Percentiles rank a stretch among this genome's conserved stretches.
Evolutionary conservation across 2,329 filamentous ascomycete species (phyloP).

Genomic region (Sarocladium oryzae): DNA sequence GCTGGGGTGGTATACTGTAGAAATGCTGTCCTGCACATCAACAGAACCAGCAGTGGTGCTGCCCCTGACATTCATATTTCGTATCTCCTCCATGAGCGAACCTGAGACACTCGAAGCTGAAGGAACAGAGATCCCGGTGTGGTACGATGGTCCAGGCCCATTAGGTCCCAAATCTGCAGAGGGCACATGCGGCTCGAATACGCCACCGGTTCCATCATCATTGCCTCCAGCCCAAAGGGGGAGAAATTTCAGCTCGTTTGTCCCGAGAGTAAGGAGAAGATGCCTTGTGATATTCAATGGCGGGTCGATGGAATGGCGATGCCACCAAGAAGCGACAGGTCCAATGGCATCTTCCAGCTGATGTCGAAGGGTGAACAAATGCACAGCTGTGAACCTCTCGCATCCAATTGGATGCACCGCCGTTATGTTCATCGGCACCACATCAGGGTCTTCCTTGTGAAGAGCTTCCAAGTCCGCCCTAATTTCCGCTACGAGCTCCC

Average conservation of each 20-base stretch:
- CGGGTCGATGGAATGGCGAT: slow-evolving; percentile 24
- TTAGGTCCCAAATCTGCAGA: slow-evolving; percentile 36
- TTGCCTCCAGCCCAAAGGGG: slow-evolving; percentile 58
- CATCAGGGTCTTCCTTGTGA: background rate
- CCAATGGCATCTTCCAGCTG: slow-evolving; percentile 17
- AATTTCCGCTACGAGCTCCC: background rate
- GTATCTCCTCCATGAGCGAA: slow-evolving; percentile 30
- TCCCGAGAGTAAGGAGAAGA: slow-evolving; percentile 44
- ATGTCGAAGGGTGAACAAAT: slow-evolving; percentile 16
- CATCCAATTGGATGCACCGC: background rate
- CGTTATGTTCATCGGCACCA: background rate
- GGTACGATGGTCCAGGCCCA: slow-evolving; percentile 40
- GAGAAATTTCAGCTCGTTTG: slow-evolving; percentile 55
- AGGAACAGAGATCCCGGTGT: slow-evolving; percentile 35
- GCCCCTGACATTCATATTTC: slow-evolving; percentile 25
- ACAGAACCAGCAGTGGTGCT: slow-evolving; percentile 28
- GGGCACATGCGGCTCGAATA: slow-evolving; percentile 37
- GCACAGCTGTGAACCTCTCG: slow-evolving; percentile 14
- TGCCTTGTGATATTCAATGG: slow-evolving; percentile 33
- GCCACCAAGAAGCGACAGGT: slow-evolving; percentile 19
- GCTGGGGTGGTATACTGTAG: slow-evolving; percentile 26
- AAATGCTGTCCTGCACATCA: slow-evolving; percentile 33
- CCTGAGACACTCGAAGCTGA: slow-evolving; percentile 28
- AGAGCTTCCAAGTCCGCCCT: background rate
- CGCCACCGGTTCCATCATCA: slow-evolving; percentile 45